A percentile compares a stretch with the other conserved stretches of the same genome.
Conservation (phyloP, 2,329 filamentous ascomycete genomes). For the Pseudogymnoascus sp. region DNA sequence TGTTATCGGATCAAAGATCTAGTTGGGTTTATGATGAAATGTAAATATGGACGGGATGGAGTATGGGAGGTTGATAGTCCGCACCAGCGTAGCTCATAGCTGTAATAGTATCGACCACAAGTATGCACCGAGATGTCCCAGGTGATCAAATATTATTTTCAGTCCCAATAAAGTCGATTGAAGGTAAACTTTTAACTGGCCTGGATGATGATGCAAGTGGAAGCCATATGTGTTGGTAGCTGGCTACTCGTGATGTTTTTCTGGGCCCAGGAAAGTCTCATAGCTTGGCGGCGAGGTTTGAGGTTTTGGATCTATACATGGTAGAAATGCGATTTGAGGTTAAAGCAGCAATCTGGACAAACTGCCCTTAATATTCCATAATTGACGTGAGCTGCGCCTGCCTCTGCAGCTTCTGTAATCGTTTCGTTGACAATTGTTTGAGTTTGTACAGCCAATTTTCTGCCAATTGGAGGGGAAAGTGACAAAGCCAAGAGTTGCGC, state of each 20-base stretch:
- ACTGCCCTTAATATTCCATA: not conserved
- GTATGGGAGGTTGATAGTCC: not conserved
- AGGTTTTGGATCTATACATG: not conserved
- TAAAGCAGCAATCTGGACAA: not conserved
- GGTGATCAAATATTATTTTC: not conserved
- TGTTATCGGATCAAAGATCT: constrained; percentile 39
- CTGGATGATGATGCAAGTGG: not conserved
- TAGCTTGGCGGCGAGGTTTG: not conserved
- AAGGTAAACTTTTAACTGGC: not conserved
- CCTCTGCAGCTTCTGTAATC: not conserved
- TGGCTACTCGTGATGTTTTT: not conserved
- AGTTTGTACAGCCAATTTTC: not conserved
- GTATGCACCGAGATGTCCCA: not conserved
- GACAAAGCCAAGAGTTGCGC: constrained; percentile 5
- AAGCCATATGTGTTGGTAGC: not conserved
- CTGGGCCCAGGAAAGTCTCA: not conserved
- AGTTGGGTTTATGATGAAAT: constrained; percentile 11
- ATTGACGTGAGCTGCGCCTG: not conserved
- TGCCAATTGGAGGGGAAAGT: constrained; percentile 1
- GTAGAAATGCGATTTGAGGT: not conserved
- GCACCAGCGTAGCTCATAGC: not conserved
- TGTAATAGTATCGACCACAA: not conserved
- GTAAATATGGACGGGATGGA: not conserved
- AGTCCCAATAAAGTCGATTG: not conserved
- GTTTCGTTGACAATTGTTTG: not conserved